Base-by-base conservation (phyloP, 192 early-diverging fungal genomes). In the Coemansia sp. region DNA sequence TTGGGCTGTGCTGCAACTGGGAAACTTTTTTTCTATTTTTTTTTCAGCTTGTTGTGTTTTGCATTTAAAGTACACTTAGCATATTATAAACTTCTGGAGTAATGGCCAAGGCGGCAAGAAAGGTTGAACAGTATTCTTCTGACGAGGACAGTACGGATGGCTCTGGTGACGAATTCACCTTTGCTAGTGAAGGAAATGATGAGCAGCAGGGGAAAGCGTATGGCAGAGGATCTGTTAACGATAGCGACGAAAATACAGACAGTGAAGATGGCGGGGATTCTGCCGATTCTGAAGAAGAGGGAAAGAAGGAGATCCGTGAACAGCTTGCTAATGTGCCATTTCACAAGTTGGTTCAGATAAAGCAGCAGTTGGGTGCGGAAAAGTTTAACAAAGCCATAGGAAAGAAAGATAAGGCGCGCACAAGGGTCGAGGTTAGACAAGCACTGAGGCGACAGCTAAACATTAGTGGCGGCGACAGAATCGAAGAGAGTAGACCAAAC, bases 321-420 rank as follows among this genome's bases (percentile, higher is more conserved):
- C 62, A 73, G 57, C 84, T 95, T 5, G 88, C 91, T 6, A 87
- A 91, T 53, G 86, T 93, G 19, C 87, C 92, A 7, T 95, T 95
- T 70, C 88, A 88, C 65, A 86, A 94, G 62, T 71, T 94, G 23
- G 84, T 91, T 54, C 87, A 90, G 54, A 88, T 94, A 24, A 89
- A 93, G 78, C 72, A 86, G 61, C 89, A 90, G 60, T 71, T 92
- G 57, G 89, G 88, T 17, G 80, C 80, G 66, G 87, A 89, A 57
- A 85, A 84, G 33, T 89, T 90, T 51, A 85, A 85, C 60, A 64
- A 83, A 58, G 75, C 82, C 22, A 82, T 68, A 27, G 74, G 74
- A 17, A 53, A 53, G 31, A 73, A 72, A 42, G 59, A 58, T 19
- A 66, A 57, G 68, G 8, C 68, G 14, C 62, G 57, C 9, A 65